Evolutionary conservation across 208 protist genomes (phyloP), one percentile per base, ranked within the genome.

Genomic region (Trichomonas vaginalis): DNA sequence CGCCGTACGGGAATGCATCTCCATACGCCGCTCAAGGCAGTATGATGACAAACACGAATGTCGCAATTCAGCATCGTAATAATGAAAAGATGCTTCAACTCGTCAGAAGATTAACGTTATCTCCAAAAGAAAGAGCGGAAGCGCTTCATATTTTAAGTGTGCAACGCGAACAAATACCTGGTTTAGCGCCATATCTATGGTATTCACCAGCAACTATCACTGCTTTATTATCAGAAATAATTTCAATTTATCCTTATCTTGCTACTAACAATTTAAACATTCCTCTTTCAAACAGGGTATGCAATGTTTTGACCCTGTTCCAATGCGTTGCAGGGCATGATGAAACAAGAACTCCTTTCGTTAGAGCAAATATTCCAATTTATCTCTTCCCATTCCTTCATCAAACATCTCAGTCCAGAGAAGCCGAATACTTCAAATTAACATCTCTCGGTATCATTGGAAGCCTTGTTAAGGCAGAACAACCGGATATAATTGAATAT

Each of bases 371-470:
- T 95, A 99, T 99, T 95, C 99, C 99, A 49, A 98, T 99, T 62
- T 99, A 99, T 96, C 97, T 99, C 17, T 99, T 99, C 96, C 99
- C 99, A 17, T 99, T 99, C 96, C 98, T 99, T 40, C 99, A 99
- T 96, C 99, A 98, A 0, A 97, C 98, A 48, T 97, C 96, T 96
- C 98, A 98, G 96, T 97, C 97, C 96, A 96, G 98, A 97, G 97
- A 98, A 95, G 98, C 98, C 98, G 99, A 99, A 97, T 99, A 98
- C 95, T 97, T 99, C 42, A 98, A 99, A n/a, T 97, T 99, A n/a
- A 99, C 99, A 15, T 98, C 97, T 21, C 98, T 99, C 2, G 99
- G 99, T 96, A 99, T 99, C 27, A 99, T 99, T 97, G 99, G 99
- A 23, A 98, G 98, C 12, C 97, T 99, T 8, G 99, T 99, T 47